Conservation (phyloP, 1,139 yeast species). For the Protomyces inundatus region DNA sequence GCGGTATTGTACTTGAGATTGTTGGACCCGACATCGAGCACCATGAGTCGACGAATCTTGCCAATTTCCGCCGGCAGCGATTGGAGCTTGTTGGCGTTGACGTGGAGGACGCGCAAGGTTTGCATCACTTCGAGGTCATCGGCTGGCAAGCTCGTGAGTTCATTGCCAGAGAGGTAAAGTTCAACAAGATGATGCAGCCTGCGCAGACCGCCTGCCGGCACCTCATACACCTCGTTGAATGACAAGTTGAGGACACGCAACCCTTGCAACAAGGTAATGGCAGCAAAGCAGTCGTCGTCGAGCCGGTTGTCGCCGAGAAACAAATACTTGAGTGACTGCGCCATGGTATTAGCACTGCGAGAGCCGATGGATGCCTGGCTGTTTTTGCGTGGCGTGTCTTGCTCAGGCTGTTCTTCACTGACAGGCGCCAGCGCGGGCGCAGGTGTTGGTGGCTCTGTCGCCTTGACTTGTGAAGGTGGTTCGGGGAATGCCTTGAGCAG, state of each 20-base stretch:
- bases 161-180: constrained; percentile 80
- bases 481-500: constrained; percentile 63
- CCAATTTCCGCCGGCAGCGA: constrained; percentile 87
- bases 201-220: constrained; percentile 66
- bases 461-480: constrained; percentile 31
- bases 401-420: constrained; percentile 1
- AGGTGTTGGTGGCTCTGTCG: background rate
- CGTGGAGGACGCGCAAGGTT: constrained; percentile 55
- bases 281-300: constrained; percentile 69
- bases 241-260: constrained; percentile 67
- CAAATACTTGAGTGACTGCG: constrained; percentile 50
- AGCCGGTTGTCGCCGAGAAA: constrained; percentile 79
- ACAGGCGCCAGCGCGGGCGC: constrained; percentile 8
- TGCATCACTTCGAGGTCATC: constrained; percentile 69
- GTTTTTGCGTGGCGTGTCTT: background rate
- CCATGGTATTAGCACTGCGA: constrained; percentile 32
- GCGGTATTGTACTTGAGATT: constrained; percentile 85
- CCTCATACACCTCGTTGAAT: constrained; percentile 76
- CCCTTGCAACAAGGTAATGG: constrained; percentile 55
- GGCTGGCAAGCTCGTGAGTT: constrained; percentile 69
- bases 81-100: constrained; percentile 80
- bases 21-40: constrained; percentile 88
- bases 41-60: constrained; percentile 56
- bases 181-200: constrained; percentile 56
- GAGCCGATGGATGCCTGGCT: constrained; percentile 3